Evolutionary conservation across 208 protist species (phyloP).

Genomic region (Porcisia hertigi): DNA sequence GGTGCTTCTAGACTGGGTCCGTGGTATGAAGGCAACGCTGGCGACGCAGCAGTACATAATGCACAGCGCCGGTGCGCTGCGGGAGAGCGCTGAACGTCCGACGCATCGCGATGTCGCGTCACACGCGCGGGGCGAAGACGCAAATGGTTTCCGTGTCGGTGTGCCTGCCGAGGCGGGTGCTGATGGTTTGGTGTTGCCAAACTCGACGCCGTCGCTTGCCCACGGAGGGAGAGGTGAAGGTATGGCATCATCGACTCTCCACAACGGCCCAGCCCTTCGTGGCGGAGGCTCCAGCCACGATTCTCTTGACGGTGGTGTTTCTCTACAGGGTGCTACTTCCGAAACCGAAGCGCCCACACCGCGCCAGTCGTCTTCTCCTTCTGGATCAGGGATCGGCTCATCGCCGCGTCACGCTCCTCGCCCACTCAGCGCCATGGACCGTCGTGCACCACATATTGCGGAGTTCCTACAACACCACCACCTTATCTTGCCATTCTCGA

Average conservation of each 20-base stretch:
- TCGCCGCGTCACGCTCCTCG: neutral
- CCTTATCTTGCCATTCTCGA: constrained; percentile 54
- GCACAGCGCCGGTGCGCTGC: neutral
- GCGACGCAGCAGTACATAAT: constrained; percentile 1
- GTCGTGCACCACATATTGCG: constrained; percentile 22
- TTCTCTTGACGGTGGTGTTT: neutral
- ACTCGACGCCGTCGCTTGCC: constrained; percentile 7
- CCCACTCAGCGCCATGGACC: constrained; percentile 20
- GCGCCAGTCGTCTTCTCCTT: neutral
- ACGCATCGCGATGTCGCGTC: neutral
- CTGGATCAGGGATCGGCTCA: neutral
- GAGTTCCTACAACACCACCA: constrained; percentile 53
- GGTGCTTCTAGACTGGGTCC: constrained; percentile 72
- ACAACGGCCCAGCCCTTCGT: neutral
- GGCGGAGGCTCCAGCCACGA: neutral
- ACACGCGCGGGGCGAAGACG: neutral
- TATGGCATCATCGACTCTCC: no score
- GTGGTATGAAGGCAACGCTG: constrained; percentile 32
- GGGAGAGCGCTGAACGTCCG: neutral
- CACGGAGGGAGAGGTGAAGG: neutral
- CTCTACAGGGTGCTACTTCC: neutral
- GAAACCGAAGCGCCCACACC: neutral
- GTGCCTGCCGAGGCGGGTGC: constrained; percentile 13
- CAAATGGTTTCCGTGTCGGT: neutral
- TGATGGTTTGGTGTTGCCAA: constrained; percentile 13